Evolutionary conservation across 148 eudicot genomes (phyloP).

Genomic region (Rhododendron ferrugineum): DNA sequence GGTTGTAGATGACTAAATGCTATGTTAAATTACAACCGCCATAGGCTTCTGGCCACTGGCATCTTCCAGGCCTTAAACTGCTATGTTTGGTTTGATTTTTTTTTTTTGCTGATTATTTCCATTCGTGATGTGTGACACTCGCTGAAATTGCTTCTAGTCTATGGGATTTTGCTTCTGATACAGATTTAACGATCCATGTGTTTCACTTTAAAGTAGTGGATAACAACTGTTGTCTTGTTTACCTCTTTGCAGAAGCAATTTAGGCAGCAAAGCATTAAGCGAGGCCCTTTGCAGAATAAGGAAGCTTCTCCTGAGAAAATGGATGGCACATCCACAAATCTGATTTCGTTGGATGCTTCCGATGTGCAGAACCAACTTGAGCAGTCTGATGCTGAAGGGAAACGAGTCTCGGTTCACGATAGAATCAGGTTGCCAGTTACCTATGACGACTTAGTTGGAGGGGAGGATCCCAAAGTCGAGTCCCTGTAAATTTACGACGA

Average conservation of each 20-base stretch:
- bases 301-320: constrained; percentile 19
- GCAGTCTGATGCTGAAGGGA: constrained; percentile 19
- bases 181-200: not conserved
- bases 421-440: constrained; percentile 63
- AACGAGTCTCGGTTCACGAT: constrained; percentile 42
- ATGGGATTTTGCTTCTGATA: not conserved
- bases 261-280: constrained; percentile 27
- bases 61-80: not conserved
- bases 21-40: not conserved
- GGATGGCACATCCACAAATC: constrained; percentile 4
- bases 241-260: constrained; percentile 56
- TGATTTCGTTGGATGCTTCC: constrained; percentile 6
- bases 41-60: not conserved
- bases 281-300: constrained; percentile 14
- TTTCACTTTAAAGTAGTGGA: not conserved
- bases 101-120: not conserved
- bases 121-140: not conserved
- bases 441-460: constrained; percentile 64
- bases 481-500: not conserved
- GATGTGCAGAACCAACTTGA: constrained; percentile 17
- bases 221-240: not conserved
- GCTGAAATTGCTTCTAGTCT: not conserved
- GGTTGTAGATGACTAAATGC: not conserved
- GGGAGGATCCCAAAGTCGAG: constrained; percentile 21
- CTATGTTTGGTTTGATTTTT: not conserved